Evolutionary conservation across 2,329 filamentous ascomycete genomes (phyloP), one percentile per base, ranked within the genome.

Genomic region (Cordyceps javanica): DNA sequence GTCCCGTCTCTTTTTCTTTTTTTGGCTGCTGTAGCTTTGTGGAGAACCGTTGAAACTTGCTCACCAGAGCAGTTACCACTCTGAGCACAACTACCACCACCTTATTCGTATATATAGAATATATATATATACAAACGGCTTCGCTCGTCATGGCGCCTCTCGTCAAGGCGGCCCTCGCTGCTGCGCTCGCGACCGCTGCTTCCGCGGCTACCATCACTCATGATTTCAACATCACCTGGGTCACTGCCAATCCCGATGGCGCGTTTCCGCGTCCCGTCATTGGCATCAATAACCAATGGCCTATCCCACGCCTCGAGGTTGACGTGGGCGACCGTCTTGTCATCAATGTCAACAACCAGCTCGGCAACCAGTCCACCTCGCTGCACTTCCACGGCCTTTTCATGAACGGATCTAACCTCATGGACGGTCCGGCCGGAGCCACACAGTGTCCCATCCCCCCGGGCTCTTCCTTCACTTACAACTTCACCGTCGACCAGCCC

Each of bases 211-310:
- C 76, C 0, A 73, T 85, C 55, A 78, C 74, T 5, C 82, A 87
- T 66, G 77, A 89, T 68, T 90, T 88, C 73, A 83, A 86, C 64
- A 77, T 90, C 61, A 82, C 79, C 59, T 91, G 89, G 88, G 83
- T 90, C 11, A 80, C 73, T 42, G 82, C 86, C 34, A 87, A 89
- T 64, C 90, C 89, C 0, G 89, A 93, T 72, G 86, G 85, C 23
- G 74, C 78, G 8, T 79, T 79, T 59, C 76, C 81, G 39, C 80
- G 89, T 32, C 79, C 83, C n/a, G 81, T 82, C 3, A 89, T 93
- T 67, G 88, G 87, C 46, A 87, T 94, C 73, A 93, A 94, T 65
- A 82, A 82, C 5, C 70, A 86, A 72, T 91, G 89, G 87, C 90
- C 89, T 2, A 79, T 88, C 54, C 89, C 90, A 1, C 70, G 73